Base-by-base conservation (phyloP, 1,284 basidiomycete genomes). In the Austroboletus novae-zelandiae region DNA sequence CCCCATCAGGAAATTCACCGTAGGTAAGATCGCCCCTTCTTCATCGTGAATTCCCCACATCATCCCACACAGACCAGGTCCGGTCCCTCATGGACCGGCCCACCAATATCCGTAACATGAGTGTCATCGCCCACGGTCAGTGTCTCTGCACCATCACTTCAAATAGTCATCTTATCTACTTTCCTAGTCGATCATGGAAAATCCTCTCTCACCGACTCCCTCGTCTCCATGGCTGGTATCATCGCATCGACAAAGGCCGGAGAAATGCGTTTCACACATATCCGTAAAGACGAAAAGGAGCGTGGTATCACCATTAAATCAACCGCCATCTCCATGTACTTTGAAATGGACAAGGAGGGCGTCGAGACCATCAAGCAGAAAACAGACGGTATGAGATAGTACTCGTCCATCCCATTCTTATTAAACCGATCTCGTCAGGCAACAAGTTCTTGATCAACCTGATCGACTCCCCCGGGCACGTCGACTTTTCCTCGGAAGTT, bases 281-380 rank as follows among this genome's bases (percentile, higher is more conserved):
- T 96, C 64, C 79, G 96, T 81, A 86, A 91, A 39, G 97, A 99
- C 72, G 97, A 99, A 80, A 98, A 98, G 73, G 96, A 99, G 74
- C 95, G 97, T 78, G 97, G 97, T 83, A 99, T 99, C 68, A 99
- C 97, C 54, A 99, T 99, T 80, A 99, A 99, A 79, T 99, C 97
- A 45, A 99, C 97, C 43, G 97, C 96, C 70, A 98, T 99, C 73
- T 98, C 97, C 55, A 99, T 99, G 97, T 98, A 97, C 80, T 99
- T 99, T 73, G 87, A 94, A 77, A 83, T 99, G 68, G 73, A 81
- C 70, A 94, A 97, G 80, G 95, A 98, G 18, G 91, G 96, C 57
- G 67, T 96, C 40, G 64, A 70, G 18, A 78, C 88, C 56, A 88
- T 99, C 73, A 89, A 93, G 74, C 95, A 99, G 80, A 91, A 96